Conservation (phyloP, 2,329 filamentous ascomycete species). For the Lanzia echinophila region DNA sequence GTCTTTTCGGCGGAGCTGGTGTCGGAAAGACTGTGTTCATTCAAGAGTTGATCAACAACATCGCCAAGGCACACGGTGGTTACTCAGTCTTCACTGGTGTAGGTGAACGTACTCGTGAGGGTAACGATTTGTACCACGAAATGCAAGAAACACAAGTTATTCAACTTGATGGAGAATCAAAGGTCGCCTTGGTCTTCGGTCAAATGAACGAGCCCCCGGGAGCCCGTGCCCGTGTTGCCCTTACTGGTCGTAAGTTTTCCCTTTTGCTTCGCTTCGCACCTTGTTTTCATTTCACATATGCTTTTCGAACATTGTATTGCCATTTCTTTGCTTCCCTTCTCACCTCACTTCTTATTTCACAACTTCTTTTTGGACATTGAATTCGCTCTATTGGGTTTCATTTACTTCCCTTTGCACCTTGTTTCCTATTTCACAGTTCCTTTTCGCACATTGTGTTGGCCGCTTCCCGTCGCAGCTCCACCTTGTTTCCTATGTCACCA, state of each 20-base stretch:
- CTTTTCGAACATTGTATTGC: not conserved
- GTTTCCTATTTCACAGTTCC: no score
- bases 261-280: not conserved
- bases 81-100: constrained; percentile 99
- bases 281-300: no score
- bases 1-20: constrained; percentile 99
- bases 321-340: not conserved
- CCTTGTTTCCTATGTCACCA: no score
- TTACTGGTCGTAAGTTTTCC: constrained; percentile 59
- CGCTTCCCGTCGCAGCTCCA: no score
- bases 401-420: no score
- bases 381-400: not conserved
- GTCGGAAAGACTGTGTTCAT: constrained; percentile 99
- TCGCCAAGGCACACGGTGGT: constrained; percentile 99
- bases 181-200: constrained; percentile 98
- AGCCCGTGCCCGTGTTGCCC: constrained; percentile 98
- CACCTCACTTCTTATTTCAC: not conserved
- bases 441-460: no score
- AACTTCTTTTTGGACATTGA: not conserved
- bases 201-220: constrained; percentile 99
- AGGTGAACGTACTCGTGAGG: constrained; percentile 99
- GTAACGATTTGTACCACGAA: constrained; percentile 99
- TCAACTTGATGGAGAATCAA: constrained; percentile 97
- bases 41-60: constrained; percentile 99
- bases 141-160: constrained; percentile 99